Evolutionary conservation across 805 yeast species (phyloP), one percentile per base, ranked within the genome.

Genomic region (Teunomyces pallodes): DNA sequence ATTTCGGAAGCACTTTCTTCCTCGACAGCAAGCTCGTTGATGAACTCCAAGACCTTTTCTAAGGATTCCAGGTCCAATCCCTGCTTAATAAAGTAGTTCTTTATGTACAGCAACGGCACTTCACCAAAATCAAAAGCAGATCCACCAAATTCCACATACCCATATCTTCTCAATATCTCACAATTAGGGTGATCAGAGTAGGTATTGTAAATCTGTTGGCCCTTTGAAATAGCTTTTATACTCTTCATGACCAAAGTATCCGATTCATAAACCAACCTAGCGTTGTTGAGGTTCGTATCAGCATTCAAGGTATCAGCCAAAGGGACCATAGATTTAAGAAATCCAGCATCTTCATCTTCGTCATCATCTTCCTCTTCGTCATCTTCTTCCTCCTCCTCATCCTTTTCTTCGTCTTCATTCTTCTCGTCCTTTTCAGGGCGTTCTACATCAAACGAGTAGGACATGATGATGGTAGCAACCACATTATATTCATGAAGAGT

Each of bases 111-210:
- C 24, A 84, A 54, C 1, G 83, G 74, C 3, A 92, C 57, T 64
- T 92, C 98, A 6, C 85, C 96, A 58, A 87, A 86, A 63, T 92
- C 98, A 61, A 73, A 81, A 42, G 78, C 80, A 1, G 94, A 86
- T 0, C 89, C 88, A 16, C 73, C 75, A 52, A 69, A 64, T 66
- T 91, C 97, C 24, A 90, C 94, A 58, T 88, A 92, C 0, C 99
- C 99, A 57, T 92, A 92, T 48, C 96, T 78, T 58, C 99, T 79
- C 47, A 94, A 71, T 29, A 94, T 76, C 59, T 94, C 98, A n/a
- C 92, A 73, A 63, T 91, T 92, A 32, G 97, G 94, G 54, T 87
- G 83, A 40, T 90, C 94, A 0, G 96, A 95, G 63, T 94, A 92
- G 0, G 90, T 86, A 66, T 92, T 92, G 67, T 80, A 91, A 3